phyloP scores from a whole-genome alignment of 2,329 filamentous ascomycete species.

The Thelonectria blattea region DNA sequence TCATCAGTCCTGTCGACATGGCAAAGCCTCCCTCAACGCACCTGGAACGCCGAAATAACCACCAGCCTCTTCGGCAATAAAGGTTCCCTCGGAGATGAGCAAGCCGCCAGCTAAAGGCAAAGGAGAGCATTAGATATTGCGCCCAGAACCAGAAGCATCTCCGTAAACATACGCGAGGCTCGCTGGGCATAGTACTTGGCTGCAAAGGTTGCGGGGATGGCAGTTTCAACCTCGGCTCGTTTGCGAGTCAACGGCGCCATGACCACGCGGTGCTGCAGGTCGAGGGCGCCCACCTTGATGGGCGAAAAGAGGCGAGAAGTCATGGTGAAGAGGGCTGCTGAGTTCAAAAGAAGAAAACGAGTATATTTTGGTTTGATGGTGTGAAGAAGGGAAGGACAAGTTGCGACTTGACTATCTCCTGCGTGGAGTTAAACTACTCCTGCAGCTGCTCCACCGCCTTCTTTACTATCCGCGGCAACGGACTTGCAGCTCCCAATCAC shows the following conservation, averaged over 20 bases:
- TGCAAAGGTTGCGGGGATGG: conserved; percentile 32
- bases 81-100: conserved; percentile 54
- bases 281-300: conserved; percentile 45
- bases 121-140: background rate
- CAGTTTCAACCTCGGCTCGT: conserved; percentile 49
- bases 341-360: too few species aligned
- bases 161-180: conserved; percentile 38
- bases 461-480: too few species aligned
- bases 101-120: conserved; percentile 45
- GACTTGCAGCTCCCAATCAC: too few species aligned
- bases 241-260: conserved; percentile 65
- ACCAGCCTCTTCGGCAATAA: conserved; percentile 44
- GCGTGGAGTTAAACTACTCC: too few species aligned
- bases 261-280: conserved; percentile 53
- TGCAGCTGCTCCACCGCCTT: too few species aligned
- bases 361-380: too few species aligned
- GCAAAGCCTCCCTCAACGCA: background rate
- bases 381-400: too few species aligned
- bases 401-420: too few species aligned
- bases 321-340: too few species aligned
- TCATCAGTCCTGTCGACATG: background rate
- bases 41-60: conserved; percentile 39
- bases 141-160: background rate
- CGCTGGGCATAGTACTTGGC: conserved; percentile 58
- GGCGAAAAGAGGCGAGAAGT: conserved; percentile 48